Evolutionary conservation across 306 rosid species (phyloP), one percentile per base, ranked within the genome.

Genomic region (Quercus dentata): DNA sequence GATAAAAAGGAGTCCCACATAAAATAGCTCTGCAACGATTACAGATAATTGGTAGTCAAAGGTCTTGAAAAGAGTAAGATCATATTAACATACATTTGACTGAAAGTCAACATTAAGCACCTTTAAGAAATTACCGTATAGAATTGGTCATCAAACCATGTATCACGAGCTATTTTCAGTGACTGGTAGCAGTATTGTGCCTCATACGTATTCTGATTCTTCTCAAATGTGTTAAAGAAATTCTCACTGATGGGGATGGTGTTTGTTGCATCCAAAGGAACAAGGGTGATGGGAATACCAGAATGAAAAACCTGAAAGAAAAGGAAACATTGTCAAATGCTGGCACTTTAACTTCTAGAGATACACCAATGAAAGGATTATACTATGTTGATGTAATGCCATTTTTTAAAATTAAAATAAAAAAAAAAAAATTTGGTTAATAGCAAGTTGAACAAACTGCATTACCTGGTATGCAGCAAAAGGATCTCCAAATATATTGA

Each of bases 401-500:
- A 14, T 30, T 6, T 10, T 69, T 69, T 5, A 21, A 35, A 35
- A 35, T 1, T 21, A 21, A 41, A 38, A 38, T 0, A 1, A 7
- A 6, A 1, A 35, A 35, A 35, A 35, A 35, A 80, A 65, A 61
- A 31, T 30, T 3, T 27, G 75, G 63, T 74, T 18, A 68, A 41
- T 19, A 56, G 56, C 63, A 56, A 3, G 23, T 75, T 4, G 30
- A 33, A 62, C 41, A 61, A 77, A 7, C 73, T 51, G 25, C 52
- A 68, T 11, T 75, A 94, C 99, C 97, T 91, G 96, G 57, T 92
- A 90, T 68, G 99, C 98, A 20, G 98, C 98, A 88, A 95, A 95
- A 85, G 98, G 98, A 76, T 95, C 99, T 44, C 86, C 97, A 73
- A 91, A 91, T 6, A 95, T 75, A 64, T 95, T 95, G 89, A 91